Base-by-base conservation (phyloP, 1,139 yeast genomes). In the Saccharomycopsis phalli region DNA sequence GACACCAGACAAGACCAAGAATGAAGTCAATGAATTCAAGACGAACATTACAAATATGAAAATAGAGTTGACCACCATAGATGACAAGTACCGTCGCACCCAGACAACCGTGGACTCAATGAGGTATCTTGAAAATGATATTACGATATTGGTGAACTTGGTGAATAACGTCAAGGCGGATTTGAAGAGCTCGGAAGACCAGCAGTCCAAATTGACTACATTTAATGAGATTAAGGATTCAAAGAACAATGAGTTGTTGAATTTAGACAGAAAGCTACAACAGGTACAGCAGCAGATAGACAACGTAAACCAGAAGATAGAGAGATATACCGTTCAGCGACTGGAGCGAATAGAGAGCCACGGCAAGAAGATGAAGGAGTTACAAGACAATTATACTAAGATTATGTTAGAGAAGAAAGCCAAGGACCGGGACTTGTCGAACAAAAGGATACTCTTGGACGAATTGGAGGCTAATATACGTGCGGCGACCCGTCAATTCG, bases 121-220 rank as follows among this genome's bases (percentile, higher is more conserved):
- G 44, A 70, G 68, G 38, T 54, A 61, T n/a, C 61, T 78, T 4
- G 74, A 74, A 40, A 69, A 63, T 46, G 84, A 78, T 46, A 56
- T 80, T 39, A 68, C 64, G 42, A 67, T 65, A 38, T 61, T 77
- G 31, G 61, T 69, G 40, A 66, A 70, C 42, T 60, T 74, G 3
- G 59, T 78, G 31, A 82, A 79, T 37, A 88, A 78, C 42, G 64
- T 80, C 14, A 64, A 68, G 31, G 59, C 59, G 25, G 86, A 76
- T 46, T 53, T 75, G 18, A 60, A 58, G 31, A 67, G 67, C 49
- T 70, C 71, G 44, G 73, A 69, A 38, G 65, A 60, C 18, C 68
- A 72, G 4, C 51, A 58, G 34, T 56, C 61, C 17, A 64, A 68
- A 44, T 55, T 68, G 34, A 55, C 57, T 31, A 61, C 66, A 35